Percentiles rank a stretch among this genome's conserved stretches.
phyloP scores from a whole-genome alignment of 176 grass and related monocot species.

The Triticum urartu region DNA sequence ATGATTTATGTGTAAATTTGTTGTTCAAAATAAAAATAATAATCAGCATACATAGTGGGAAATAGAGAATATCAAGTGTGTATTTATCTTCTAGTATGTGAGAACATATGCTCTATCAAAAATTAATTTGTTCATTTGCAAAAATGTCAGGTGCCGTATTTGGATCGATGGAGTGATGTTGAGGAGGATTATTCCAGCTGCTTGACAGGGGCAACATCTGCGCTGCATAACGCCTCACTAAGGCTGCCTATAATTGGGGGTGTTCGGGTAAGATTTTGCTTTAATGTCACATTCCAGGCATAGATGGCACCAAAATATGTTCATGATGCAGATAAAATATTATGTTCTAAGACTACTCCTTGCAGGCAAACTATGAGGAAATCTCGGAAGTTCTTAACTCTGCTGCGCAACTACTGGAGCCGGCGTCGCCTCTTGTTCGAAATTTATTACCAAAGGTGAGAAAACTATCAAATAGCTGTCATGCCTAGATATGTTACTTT shows the following conservation, averaged over 20 bases:
- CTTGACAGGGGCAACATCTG: conserved; percentile 54
- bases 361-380: conserved; percentile 57
- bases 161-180: conserved; percentile 55
- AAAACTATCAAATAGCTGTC: neutral
- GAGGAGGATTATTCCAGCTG: conserved; percentile 58
- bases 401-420: conserved; percentile 54
- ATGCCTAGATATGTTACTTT: neutral
- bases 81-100: neutral
- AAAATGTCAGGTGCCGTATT: conserved; percentile 48
- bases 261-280: conserved; percentile 48
- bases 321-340: neutral
- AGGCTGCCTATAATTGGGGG: conserved; percentile 56
- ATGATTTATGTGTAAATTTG: neutral
- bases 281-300: neutral
- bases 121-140: neutral
- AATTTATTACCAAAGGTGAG: conserved; percentile 73
- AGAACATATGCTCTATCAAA: neutral
- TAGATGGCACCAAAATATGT: neutral
- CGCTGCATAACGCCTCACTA: conserved; percentile 62
- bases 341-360: conserved; percentile 12
- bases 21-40: neutral
- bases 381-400: conserved; percentile 57
- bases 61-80: neutral
- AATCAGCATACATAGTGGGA: neutral
- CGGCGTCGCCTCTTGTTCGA: conserved; percentile 30